Conservation (phyloP, 2,329 filamentous ascomycete species). For the Teratosphaeria pseudoeucalypti region DNA sequence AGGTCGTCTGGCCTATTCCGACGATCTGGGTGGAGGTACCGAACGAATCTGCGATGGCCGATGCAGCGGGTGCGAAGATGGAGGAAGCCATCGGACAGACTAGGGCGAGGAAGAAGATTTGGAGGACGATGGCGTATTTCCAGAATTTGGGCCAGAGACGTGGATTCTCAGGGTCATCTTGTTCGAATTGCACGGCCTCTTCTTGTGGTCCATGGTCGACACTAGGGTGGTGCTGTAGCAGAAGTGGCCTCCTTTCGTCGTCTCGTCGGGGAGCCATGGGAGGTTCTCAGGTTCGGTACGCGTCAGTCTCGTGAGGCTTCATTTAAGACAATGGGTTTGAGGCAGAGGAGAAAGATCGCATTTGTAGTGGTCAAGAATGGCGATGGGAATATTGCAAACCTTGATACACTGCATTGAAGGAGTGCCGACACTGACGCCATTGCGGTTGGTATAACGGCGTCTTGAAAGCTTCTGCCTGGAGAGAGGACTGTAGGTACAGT, state of each 20-base stretch:
- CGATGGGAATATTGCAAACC: not conserved
- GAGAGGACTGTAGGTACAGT: not conserved
- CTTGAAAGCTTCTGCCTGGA: not conserved
- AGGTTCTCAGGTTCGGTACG: too few species aligned
- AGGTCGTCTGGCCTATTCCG: conserved; percentile 38
- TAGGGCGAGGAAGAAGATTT: not conserved
- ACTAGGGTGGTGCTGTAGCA: not conserved
- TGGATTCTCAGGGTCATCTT: not conserved
- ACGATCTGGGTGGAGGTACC: conserved; percentile 29
- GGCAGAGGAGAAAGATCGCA: too few species aligned
- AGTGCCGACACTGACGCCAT: not conserved
- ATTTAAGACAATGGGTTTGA: too few species aligned
- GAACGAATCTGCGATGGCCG: conserved; percentile 33
- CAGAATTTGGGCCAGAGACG: not conserved
- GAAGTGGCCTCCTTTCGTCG: not conserved
- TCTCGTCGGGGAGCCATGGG: not conserved
- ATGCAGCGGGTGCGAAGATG: not conserved
- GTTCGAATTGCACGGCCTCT: not conserved
- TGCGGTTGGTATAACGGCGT: not conserved
- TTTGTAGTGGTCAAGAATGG: not conserved
- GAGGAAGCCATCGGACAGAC: not conserved
- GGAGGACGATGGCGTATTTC: not conserved
- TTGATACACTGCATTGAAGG: not conserved
- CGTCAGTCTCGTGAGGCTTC: too few species aligned
- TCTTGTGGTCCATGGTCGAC: not conserved